phyloP scores from a whole-genome alignment of 2,329 filamentous ascomycete species.

The Colletotrichum brevisporum region DNA sequence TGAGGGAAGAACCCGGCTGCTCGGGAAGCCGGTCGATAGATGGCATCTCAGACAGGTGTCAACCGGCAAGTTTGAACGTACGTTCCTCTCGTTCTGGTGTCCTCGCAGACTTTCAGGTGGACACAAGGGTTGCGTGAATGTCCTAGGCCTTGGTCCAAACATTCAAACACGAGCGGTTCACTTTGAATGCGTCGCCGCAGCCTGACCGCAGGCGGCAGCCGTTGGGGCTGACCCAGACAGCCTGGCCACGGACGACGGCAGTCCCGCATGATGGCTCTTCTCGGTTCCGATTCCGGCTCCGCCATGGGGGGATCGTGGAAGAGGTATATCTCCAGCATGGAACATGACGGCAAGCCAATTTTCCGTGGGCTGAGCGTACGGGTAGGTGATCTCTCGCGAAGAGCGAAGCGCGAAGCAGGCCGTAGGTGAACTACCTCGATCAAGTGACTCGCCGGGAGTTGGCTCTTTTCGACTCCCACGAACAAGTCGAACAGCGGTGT shows the following conservation, averaged over 20 bases:
- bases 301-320: neutral
- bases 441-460: neutral
- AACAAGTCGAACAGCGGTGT: constrained; percentile 4
- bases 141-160: neutral
- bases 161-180: constrained; percentile 4
- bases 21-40: constrained; percentile 24
- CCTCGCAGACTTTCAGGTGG: constrained; percentile 3
- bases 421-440: neutral
- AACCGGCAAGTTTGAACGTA: constrained; percentile 2
- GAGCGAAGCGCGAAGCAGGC: neutral
- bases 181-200: constrained; percentile 4
- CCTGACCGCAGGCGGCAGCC: constrained; percentile 17
- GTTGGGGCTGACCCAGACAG: neutral
- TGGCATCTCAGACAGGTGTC: constrained; percentile 33
- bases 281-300: constrained; percentile 33
- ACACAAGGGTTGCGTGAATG: neutral
- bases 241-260: neutral
- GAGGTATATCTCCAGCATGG: neutral
- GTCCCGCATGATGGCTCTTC: neutral
- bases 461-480: neutral
- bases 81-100: constrained; percentile 7
- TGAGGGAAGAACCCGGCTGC: constrained; percentile 19
- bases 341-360: neutral
- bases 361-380: constrained; percentile 17
- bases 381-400: neutral